phyloP scores from a whole-genome alignment of 2,329 filamentous ascomycete genomes.

The Pyrenophora tritici-repentis region DNA sequence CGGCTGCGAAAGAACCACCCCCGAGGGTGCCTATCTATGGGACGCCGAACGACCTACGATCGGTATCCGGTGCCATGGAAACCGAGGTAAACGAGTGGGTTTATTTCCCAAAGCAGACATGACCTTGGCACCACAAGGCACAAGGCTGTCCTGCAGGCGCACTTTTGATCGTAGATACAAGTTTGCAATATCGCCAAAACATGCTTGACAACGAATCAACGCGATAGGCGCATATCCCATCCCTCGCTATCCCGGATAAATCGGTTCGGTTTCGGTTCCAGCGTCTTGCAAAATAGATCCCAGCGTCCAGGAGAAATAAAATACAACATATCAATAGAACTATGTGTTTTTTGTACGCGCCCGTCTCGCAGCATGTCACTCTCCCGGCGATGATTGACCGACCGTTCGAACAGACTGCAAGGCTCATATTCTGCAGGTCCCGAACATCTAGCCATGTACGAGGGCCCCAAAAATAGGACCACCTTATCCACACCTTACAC shows the following conservation, averaged over 20 bases:
- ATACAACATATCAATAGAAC: not conserved
- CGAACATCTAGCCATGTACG: conserved; percentile 9
- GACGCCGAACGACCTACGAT: conserved; percentile 1
- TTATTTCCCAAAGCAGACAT: not conserved
- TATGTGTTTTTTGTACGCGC: conserved; percentile 5
- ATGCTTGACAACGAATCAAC: not conserved
- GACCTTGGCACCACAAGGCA: not conserved
- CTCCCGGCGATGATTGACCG: not conserved
- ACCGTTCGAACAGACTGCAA: not conserved
- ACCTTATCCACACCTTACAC: not conserved
- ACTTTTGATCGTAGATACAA: not conserved
- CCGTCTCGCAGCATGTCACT: conserved; percentile 13
- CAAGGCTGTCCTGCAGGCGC: not conserved
- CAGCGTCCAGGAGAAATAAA: too few species aligned
- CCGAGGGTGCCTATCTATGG: conserved; percentile 16
- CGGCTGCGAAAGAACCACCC: conserved; percentile 11
- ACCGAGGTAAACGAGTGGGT: not conserved
- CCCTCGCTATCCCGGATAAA: not conserved
- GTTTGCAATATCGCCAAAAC: not conserved
- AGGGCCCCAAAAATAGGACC: conserved; percentile 36
- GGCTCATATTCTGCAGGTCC: conserved; percentile 15
- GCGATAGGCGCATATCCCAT: not conserved
- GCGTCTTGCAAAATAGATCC: too few species aligned
- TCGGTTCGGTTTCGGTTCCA: not conserved
- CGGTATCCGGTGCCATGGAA: conserved; percentile 18